phyloP scores from a whole-genome alignment of 345 rosid species.

The Citrus reticulata region DNA sequence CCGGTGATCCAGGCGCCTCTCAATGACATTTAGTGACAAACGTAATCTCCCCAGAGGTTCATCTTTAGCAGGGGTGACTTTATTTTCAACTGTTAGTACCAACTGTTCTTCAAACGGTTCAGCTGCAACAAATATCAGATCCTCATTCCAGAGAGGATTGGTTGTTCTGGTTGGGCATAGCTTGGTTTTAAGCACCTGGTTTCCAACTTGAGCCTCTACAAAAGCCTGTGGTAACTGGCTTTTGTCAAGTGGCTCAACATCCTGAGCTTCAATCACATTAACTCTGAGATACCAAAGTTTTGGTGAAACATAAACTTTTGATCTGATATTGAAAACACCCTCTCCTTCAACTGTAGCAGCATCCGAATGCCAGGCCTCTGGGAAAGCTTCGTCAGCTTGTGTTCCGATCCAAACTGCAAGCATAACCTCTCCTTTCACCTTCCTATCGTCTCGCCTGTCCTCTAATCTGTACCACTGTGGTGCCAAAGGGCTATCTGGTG shows the following conservation, averaged over 20 bases:
- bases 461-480: constrained; percentile 91
- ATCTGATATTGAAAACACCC: constrained; percentile 65
- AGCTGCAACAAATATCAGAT: constrained; percentile 84
- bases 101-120: constrained; percentile 90
- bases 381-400: constrained; percentile 93
- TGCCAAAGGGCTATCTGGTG: constrained; percentile 94
- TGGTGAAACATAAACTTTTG: constrained; percentile 90
- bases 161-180: constrained; percentile 52
- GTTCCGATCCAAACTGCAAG: constrained; percentile 98
- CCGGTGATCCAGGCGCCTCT: constrained; percentile 78
- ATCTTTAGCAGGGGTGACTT: constrained; percentile 56
- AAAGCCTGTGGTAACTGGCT: constrained; percentile 70
- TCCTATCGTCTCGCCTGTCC: constrained; percentile 49
- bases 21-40: constrained; percentile 52
- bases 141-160: constrained; percentile 85
- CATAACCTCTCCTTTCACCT: constrained; percentile 79
- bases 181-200: constrained; percentile 72
- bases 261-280: constrained; percentile 91
- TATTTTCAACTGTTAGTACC: constrained; percentile 61
- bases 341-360: constrained; percentile 80
- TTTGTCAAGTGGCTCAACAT: constrained; percentile 61
- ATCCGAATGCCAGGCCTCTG: constrained; percentile 91
- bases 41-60: constrained; percentile 64
- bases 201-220: constrained; percentile 76
- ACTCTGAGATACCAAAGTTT: constrained; percentile 85